phyloP scores from a whole-genome alignment of 129 eudicot genomes.

The Lactuca saligna region DNA sequence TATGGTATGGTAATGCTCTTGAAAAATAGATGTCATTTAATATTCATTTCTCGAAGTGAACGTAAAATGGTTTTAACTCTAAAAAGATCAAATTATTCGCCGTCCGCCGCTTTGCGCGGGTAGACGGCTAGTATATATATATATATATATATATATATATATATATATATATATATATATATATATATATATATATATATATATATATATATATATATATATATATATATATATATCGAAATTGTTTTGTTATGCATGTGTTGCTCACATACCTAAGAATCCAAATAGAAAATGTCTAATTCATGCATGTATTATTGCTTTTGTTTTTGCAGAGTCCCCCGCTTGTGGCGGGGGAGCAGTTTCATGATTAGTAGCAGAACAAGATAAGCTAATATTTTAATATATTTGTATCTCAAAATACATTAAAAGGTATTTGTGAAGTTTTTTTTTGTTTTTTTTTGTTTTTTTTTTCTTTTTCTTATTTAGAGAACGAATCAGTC shows the following conservation, averaged over 20 bases:
- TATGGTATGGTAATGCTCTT: too few species aligned
- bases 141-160: too few species aligned
- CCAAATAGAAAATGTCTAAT: constrained; percentile 30
- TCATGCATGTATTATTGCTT: constrained; percentile 34
- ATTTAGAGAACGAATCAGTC: background rate
- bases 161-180: too few species aligned
- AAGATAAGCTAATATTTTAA: constrained; percentile 19
- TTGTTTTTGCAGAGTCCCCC: constrained; percentile 34
- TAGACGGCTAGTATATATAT: too few species aligned
- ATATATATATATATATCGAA: background rate
- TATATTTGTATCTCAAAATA: background rate
- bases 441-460: too few species aligned
- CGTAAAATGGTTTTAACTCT: too few species aligned
- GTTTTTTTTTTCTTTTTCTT: too few species aligned
- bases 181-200: too few species aligned
- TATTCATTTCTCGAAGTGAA: too few species aligned
- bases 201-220: background rate
- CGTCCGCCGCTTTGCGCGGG: too few species aligned
- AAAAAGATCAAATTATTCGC: too few species aligned
- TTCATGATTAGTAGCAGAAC: constrained; percentile 25
- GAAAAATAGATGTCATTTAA: too few species aligned
- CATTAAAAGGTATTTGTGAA: background rate
- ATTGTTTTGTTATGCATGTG: constrained; percentile 20
- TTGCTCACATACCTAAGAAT: constrained; percentile 29
- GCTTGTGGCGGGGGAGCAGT: constrained; percentile 48